Conservation (phyloP, 371 early-diverging fungal genomes). For the Haplosporangium sp. region DNA sequence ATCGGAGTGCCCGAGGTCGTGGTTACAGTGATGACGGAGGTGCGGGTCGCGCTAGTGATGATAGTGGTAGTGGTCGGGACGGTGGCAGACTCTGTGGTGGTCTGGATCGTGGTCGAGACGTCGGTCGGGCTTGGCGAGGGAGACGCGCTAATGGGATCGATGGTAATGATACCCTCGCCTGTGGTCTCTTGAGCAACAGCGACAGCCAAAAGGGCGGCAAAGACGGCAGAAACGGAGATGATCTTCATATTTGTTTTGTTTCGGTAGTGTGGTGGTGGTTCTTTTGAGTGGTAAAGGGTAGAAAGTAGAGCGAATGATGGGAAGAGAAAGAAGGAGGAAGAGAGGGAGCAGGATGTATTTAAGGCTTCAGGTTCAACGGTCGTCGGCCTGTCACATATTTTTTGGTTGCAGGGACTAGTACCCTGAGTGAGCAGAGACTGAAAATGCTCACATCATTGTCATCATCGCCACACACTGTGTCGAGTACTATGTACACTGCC, state of each 20-base stretch:
- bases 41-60: background rate
- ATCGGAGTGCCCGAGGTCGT: background rate
- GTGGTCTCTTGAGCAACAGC: slow-evolving; percentile 10
- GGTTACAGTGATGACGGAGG: background rate
- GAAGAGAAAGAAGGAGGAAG: background rate
- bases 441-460: too few relatives aligned
- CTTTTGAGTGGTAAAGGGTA: background rate
- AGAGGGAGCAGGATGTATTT: too few relatives aligned
- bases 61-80: background rate
- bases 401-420: too few relatives aligned
- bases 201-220: slow-evolving; percentile 18
- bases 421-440: too few relatives aligned
- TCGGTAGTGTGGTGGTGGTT: too few relatives aligned
- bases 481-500: too few relatives aligned
- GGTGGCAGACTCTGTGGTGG: slow-evolving; percentile 1
- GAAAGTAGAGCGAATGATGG: slow-evolving; percentile 1
- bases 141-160: slow-evolving; percentile 5
- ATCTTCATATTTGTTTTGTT: slow-evolving; percentile 23
- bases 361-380: too few relatives aligned
- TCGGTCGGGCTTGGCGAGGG: too few relatives aligned
- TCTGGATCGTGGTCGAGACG: background rate
- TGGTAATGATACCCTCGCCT: background rate
- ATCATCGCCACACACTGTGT: too few relatives aligned
- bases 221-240: slow-evolving; percentile 5
- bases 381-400: too few relatives aligned